Conservation (phyloP, 257 asterid genomes). For the Cordia subcordata region DNA sequence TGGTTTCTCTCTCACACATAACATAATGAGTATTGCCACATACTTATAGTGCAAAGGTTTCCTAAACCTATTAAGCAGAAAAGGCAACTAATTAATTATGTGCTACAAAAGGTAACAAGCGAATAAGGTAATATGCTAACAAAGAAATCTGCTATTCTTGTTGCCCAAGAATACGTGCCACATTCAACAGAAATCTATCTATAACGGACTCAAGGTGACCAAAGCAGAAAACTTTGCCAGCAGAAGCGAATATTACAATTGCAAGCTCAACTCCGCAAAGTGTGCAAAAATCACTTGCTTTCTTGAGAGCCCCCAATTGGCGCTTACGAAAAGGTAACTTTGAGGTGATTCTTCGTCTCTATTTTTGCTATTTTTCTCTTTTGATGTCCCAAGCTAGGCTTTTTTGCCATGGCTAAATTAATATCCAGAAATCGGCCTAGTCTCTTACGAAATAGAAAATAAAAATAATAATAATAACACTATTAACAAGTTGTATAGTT, state of each 20-base stretch:
- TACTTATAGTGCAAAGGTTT: too few species aligned
- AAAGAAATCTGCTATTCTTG: too few species aligned
- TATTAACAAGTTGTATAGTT: not conserved
- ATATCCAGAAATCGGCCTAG: not conserved
- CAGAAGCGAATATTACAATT: slow-evolving; percentile 64
- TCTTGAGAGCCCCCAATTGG: slow-evolving; percentile 60
- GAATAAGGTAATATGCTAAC: too few species aligned
- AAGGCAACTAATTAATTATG: too few species aligned
- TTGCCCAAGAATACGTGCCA: too few species aligned
- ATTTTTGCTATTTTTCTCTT: slow-evolving; percentile 78
- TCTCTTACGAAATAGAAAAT: too few species aligned
- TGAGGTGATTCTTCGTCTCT: slow-evolving; percentile 55
- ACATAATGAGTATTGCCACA: too few species aligned
- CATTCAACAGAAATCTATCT: too few species aligned
- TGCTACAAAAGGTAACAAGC: too few species aligned
- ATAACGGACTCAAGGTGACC: slow-evolving; percentile 67
- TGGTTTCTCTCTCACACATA: too few species aligned
- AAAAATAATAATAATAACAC: too few species aligned
- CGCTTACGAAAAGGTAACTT: slow-evolving; percentile 78
- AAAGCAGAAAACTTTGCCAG: slow-evolving; percentile 71
- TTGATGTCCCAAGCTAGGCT: slow-evolving; percentile 65
- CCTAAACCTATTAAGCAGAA: too few species aligned
- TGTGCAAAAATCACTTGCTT: slow-evolving; percentile 71
- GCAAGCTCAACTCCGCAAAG: slow-evolving; percentile 69
- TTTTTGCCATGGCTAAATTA: slow-evolving; percentile 43